phyloP scores from a whole-genome alignment of 2,329 filamentous ascomycete species.

The Alternaria incomplexa region DNA sequence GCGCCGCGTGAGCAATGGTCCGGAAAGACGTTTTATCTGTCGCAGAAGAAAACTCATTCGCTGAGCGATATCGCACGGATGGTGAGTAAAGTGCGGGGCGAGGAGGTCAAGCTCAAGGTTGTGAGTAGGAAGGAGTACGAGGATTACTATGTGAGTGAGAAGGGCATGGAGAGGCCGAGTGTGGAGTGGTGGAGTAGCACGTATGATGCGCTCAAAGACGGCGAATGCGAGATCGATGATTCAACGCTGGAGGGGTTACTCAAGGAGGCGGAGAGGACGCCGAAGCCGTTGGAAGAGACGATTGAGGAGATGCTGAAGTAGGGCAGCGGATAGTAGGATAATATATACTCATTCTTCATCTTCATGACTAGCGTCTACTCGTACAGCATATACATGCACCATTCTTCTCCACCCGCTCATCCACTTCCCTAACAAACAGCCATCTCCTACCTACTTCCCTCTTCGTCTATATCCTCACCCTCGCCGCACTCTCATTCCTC shows the following conservation, averaged over 20 bases:
- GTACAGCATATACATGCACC: background rate
- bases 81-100: constrained; percentile 32
- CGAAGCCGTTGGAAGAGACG: constrained; percentile 49
- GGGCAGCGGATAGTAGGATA: background rate
- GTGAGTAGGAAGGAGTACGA: constrained; percentile 51
- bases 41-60: constrained; percentile 34
- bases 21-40: constrained; percentile 50
- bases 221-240: constrained; percentile 53
- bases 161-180: constrained; percentile 42
- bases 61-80: constrained; percentile 40
- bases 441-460: background rate
- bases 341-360: background rate
- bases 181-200: constrained; percentile 56
- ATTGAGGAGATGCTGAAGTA: constrained; percentile 50
- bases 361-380: background rate
- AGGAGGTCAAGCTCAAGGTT: constrained; percentile 45
- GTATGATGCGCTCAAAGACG: constrained; percentile 52
- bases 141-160: constrained; percentile 48
- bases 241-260: constrained; percentile 50
- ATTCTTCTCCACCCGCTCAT: too few species aligned
- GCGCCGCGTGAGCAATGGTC: constrained; percentile 38
- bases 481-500: constrained; percentile 38
- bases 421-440: background rate
- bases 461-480: constrained; percentile 33
- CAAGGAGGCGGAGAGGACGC: constrained; percentile 39